A percentile compares a stretch with the other conserved stretches of the same genome.
Evolutionary conservation across 768 basidiomycete genomes (phyloP).

Genomic region (Solioccasus polychromus): DNA sequence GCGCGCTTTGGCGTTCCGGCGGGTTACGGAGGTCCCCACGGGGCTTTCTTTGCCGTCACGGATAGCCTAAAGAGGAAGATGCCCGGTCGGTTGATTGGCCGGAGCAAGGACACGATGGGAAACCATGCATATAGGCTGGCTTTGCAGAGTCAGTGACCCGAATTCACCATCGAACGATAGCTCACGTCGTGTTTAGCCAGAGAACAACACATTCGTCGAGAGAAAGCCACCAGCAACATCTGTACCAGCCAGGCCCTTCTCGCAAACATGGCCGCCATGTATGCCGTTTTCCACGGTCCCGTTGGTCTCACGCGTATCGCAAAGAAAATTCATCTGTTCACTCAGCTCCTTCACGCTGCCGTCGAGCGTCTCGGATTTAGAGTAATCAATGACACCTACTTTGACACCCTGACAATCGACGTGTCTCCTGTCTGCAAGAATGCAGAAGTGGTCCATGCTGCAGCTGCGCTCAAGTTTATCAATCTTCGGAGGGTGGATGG

Average conservation of each 20-base stretch:
- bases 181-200: conserved; percentile 54
- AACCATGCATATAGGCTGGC: conserved; percentile 89
- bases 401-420: conserved; percentile 87
- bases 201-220: conserved; percentile 95
- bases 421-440: conserved; percentile 57
- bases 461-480: conserved; percentile 62
- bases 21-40: conserved; percentile 98
- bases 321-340: conserved; percentile 84
- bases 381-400: conserved; percentile 70
- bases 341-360: conserved; percentile 67
- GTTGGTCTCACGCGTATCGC: conserved; percentile 82
- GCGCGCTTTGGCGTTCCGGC: conserved; percentile 95
- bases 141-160: conserved; percentile 73
- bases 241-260: conserved; percentile 97
- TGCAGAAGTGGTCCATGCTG: conserved; percentile 64
- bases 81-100: conserved; percentile 95
- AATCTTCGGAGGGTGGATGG: conserved; percentile 82
- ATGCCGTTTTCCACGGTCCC: conserved; percentile 95
- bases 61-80: conserved; percentile 94
- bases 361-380: conserved; percentile 75
- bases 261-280: conserved; percentile 99
- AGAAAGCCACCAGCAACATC: conserved; percentile 98
- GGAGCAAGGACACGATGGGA: conserved; percentile 81
- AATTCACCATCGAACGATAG: conserved; percentile 1
- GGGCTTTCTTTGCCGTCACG: conserved; percentile 93